Conservation (phyloP, 2,329 filamentous ascomycete species). For the Paraconiothyrium brasiliense region DNA sequence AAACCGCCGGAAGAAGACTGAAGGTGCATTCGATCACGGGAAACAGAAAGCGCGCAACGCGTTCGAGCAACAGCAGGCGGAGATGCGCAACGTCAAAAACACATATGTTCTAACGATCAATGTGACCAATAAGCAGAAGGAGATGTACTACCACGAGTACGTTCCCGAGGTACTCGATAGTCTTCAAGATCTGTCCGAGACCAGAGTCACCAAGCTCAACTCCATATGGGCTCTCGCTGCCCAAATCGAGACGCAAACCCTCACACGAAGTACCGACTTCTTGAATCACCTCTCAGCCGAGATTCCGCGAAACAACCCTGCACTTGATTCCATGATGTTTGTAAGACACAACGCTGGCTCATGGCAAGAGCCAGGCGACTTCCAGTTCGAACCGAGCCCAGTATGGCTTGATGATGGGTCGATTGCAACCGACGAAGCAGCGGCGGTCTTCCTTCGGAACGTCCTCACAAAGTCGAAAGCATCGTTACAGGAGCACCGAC, state of each 20-base stretch:
- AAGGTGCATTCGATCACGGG: slow-evolving; percentile 84
- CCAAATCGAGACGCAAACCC: slow-evolving; percentile 79
- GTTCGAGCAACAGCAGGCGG: slow-evolving; percentile 89
- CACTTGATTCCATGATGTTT: slow-evolving; percentile 98
- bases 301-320: slow-evolving; percentile 86
- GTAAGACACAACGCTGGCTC: slow-evolving; percentile 85
- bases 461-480: slow-evolving; percentile 89
- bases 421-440: slow-evolving; percentile 86
- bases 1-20: slow-evolving; percentile 91
- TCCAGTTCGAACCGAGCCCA: slow-evolving; percentile 90
- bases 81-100: slow-evolving; percentile 99
- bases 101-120: slow-evolving; percentile 97
- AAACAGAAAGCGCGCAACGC: slow-evolving; percentile 90
- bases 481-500: slow-evolving; percentile 79
- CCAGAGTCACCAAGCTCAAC: slow-evolving; percentile 84
- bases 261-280: slow-evolving; percentile 76
- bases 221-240: slow-evolving; percentile 83
- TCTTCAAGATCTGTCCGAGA: slow-evolving; percentile 92
- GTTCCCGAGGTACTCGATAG: slow-evolving; percentile 90
- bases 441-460: slow-evolving; percentile 91
- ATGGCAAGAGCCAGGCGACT: slow-evolving; percentile 86
- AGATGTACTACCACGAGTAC: slow-evolving; percentile 97
- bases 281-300: slow-evolving; percentile 79
- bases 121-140: slow-evolving; percentile 96
- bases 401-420: slow-evolving; percentile 94